Evolutionary conservation across 345 rosid genomes (phyloP), one percentile per base, ranked within the genome.

Genomic region (Lepidium aucheri): DNA sequence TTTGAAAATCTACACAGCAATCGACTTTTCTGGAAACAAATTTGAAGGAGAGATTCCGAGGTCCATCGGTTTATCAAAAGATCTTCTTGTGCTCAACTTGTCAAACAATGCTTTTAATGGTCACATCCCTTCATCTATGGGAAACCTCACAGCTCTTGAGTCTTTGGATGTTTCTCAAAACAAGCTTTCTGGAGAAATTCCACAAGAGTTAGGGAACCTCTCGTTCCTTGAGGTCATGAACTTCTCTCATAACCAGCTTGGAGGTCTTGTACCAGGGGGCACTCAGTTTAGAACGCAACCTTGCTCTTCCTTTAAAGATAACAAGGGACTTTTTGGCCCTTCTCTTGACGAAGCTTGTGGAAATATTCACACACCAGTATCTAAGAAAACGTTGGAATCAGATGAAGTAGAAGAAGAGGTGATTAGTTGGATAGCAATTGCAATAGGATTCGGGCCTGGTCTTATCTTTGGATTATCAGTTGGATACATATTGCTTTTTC

Each of bases 141-240:
- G 46, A 15, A 56, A 64, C 8, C 30, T 56, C 13, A 36, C 5
- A 11, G 4, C 3, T 0, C 52, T 72, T 0, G 67, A 35, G 11
- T 73, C 17, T 77, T 4, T n/a, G n/a, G 66, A 72, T 12, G 28
- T 69, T 17, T 69, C 61, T 6, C 39, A n/a, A 6, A 70, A 70
- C 40, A 22, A 53, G 17, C 20, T 62, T 7, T 12, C 18, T 10
- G 75, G 74, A 10, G 39, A 15, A 8, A 53, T 70, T 22, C 75
- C 75, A n/a, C 18, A n/a, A 34, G 14, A 55, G 32, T 15, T 67
- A 10, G 41, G 43, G 22, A 24, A 8, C 17, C 49, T 73, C 40
- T 41, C 49, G 0, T 72, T 6, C 30, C 61, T 65, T 5, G 16
- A 3, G 6, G 47, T 40, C 28, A 16, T 73, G 24, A 65, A 73